Percentiles rank a stretch among this genome's conserved stretches.
Conservation (phyloP, 805 yeast genomes). For the Blastobotrys americana region DNA sequence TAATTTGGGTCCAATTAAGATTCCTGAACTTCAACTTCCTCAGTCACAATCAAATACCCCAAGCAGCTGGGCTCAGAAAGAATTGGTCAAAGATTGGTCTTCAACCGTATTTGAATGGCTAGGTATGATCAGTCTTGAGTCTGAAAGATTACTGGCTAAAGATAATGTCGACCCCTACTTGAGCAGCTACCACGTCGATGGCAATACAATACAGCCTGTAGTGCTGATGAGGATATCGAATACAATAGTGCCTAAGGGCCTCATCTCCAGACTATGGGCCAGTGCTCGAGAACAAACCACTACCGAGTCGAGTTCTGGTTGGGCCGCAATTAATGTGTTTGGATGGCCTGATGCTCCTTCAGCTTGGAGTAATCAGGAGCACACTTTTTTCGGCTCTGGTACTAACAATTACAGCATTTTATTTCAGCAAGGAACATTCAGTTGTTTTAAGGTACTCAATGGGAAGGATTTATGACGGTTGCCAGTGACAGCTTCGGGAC, state of each 20-base stretch:
- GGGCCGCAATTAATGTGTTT: slow-evolving; percentile 15
- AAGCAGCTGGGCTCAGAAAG: too few species aligned
- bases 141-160: slow-evolving; percentile 11
- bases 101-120: slow-evolving; percentile 18
- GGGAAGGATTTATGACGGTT: slow-evolving; percentile 9
- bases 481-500: too few species aligned
- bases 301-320: not conserved
- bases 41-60: too few species aligned
- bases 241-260: slow-evolving; percentile 7
- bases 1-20: not conserved
- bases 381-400: slow-evolving; percentile 16
- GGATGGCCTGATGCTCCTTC: slow-evolving; percentile 21
- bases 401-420: slow-evolving; percentile 18
- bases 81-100: too few species aligned
- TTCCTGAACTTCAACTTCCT: too few species aligned
- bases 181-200: slow-evolving; percentile 15
- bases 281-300: not conserved
- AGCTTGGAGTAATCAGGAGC: slow-evolving; percentile 20
- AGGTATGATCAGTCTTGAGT: slow-evolving; percentile 15
- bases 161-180: slow-evolving; percentile 14
- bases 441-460: slow-evolving; percentile 6
- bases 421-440: slow-evolving; percentile 2
- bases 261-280: slow-evolving; percentile 1
- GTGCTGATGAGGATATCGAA: slow-evolving; percentile 2
- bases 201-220: not conserved